Evolutionary conservation across 352 stramenopile species (phyloP).

Genomic region (Pythium oligandrum): DNA sequence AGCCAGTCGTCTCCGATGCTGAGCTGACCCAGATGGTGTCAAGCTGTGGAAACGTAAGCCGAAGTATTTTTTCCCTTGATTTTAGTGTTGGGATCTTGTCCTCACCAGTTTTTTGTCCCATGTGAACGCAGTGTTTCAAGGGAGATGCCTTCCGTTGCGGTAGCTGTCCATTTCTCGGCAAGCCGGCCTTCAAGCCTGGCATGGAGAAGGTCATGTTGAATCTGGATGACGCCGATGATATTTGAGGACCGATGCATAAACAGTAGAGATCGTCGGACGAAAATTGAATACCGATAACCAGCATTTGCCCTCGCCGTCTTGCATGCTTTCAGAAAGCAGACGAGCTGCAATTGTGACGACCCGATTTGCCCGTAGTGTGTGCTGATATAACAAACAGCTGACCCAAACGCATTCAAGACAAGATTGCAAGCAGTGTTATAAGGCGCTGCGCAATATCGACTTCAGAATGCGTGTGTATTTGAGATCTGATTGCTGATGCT

Average conservation of each 20-base stretch:
- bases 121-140: conserved; percentile 88
- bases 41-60: conserved; percentile 75
- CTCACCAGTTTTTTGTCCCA: neutral
- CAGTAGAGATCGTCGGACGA: too few relatives aligned
- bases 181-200: conserved; percentile 94
- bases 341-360: too few relatives aligned
- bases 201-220: conserved; percentile 86
- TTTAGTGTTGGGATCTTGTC: neutral
- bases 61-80: neutral
- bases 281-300: too few relatives aligned
- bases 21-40: conserved; percentile 77
- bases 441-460: too few relatives aligned
- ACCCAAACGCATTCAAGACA: too few relatives aligned
- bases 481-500: too few relatives aligned
- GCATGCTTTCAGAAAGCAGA: too few relatives aligned
- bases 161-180: conserved; percentile 94
- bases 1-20: conserved; percentile 68
- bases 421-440: too few relatives aligned
- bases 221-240: conserved; percentile 73
- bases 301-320: too few relatives aligned
- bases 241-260: conserved; percentile 27
- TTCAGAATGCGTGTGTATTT: too few relatives aligned
- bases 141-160: conserved; percentile 97
- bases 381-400: too few relatives aligned
- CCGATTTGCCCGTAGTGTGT: too few relatives aligned